Percentiles rank a stretch among this genome's conserved stretches.
Evolutionary conservation across 805 yeast species (phyloP).

Genomic region (Yamadazyma philogaea): DNA sequence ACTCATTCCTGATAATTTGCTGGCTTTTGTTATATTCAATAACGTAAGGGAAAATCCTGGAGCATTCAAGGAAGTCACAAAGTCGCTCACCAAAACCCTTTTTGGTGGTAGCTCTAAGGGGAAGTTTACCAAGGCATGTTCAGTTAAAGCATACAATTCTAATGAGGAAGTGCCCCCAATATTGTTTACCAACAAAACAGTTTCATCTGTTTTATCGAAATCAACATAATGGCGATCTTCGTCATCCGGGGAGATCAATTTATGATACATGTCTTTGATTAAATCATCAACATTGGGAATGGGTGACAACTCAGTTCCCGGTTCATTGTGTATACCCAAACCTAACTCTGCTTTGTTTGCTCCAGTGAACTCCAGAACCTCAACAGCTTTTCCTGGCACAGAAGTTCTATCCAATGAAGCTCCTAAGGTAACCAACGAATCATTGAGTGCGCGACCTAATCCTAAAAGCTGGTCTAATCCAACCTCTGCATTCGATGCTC

Average conservation of each 20-base stretch:
- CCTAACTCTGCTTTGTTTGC: constrained; percentile 80
- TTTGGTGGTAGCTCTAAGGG: constrained; percentile 58
- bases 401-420: constrained; percentile 86
- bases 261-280: constrained; percentile 53
- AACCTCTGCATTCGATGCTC: constrained; percentile 42
- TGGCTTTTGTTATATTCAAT: constrained; percentile 60
- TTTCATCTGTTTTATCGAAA: constrained; percentile 61
- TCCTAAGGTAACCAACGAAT: constrained; percentile 78
- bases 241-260: constrained; percentile 61
- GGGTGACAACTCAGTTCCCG: constrained; percentile 64
- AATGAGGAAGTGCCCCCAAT: constrained; percentile 86
- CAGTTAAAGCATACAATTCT: constrained; percentile 71
- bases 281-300: constrained; percentile 70
- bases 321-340: constrained; percentile 95
- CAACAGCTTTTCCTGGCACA: constrained; percentile 70
- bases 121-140: constrained; percentile 53
- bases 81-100: constrained; percentile 70
- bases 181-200: constrained; percentile 72
- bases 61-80: constrained; percentile 86
- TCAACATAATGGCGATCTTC: constrained; percentile 78
- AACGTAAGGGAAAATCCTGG: constrained; percentile 89
- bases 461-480: constrained; percentile 50
- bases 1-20: constrained; percentile 26
- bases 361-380: constrained; percentile 45
- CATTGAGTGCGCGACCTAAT: constrained; percentile 60